These are phyloP conservation scores for Saturnispora zaruensis DNA, from an alignment of 805 yeast genomes.

Conservation along the genomic window DNA sequence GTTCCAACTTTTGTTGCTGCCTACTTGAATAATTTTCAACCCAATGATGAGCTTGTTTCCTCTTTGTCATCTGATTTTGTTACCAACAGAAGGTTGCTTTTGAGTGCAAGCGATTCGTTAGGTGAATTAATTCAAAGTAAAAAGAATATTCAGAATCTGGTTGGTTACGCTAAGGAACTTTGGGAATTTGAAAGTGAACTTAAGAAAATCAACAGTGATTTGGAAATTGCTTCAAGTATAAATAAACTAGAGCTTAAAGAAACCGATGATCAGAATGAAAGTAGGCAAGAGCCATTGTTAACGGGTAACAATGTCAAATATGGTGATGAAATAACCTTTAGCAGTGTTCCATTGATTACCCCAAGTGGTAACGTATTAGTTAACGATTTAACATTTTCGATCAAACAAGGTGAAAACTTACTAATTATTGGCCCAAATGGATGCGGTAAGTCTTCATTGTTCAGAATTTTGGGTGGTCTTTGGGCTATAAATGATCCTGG, in stretches of 20 bases:
- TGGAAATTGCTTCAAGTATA: slow-evolving; percentile 14
- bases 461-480: slow-evolving; percentile 83
- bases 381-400: slow-evolving; percentile 55
- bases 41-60: slow-evolving; percentile 30
- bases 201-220: slow-evolving; percentile 34
- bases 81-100: slow-evolving; percentile 74
- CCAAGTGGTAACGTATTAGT: slow-evolving; percentile 75
- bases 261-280: neutral
- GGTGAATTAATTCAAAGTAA: slow-evolving; percentile 82
- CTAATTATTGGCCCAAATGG: slow-evolving; percentile 95
- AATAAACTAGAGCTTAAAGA: neutral
- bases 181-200: slow-evolving; percentile 60
- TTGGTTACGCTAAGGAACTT: slow-evolving; percentile 74
- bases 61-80: slow-evolving; percentile 71
- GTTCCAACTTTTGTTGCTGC: slow-evolving; percentile 63
- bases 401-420: slow-evolving; percentile 75
- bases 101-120: slow-evolving; percentile 80
- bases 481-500: slow-evolving; percentile 72
- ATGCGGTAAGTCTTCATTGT: slow-evolving; percentile 88
- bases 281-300: slow-evolving; percentile 19
- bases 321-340: slow-evolving; percentile 61
- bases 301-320: slow-evolving; percentile 30
- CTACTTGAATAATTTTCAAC: slow-evolving; percentile 32
- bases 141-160: slow-evolving; percentile 71
- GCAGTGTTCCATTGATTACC: slow-evolving; percentile 71